Evolutionary conservation across 306 rosid genomes (phyloP).

Genomic region (Sesbania bispinosa): DNA sequence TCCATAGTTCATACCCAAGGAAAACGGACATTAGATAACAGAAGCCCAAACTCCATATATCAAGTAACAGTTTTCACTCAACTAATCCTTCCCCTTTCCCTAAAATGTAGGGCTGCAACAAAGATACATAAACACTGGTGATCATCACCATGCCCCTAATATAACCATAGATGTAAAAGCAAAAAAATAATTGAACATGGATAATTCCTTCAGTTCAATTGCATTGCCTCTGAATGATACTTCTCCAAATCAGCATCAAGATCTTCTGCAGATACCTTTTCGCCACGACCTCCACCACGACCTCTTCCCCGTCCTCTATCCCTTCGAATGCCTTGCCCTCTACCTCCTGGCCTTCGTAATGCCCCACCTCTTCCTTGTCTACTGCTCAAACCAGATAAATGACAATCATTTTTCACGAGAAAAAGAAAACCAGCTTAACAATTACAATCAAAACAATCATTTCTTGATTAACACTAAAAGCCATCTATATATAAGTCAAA

Average conservation of each 20-base stretch:
- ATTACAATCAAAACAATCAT: not conserved
- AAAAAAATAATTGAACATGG: constrained; percentile 35
- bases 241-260: constrained; percentile 97
- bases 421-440: not conserved
- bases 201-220: constrained; percentile 45
- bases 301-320: constrained; percentile 67
- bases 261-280: constrained; percentile 86
- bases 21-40: constrained; percentile 43
- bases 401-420: constrained; percentile 12
- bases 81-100: constrained; percentile 39
- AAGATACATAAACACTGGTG: constrained; percentile 50
- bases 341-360: constrained; percentile 50
- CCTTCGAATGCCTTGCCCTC: constrained; percentile 35
- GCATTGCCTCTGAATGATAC: constrained; percentile 88
- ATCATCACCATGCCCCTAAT: constrained; percentile 43
- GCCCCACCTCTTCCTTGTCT: constrained; percentile 66
- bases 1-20: constrained; percentile 58
- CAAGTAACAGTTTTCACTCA: constrained; percentile 47
- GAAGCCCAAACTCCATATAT: constrained; percentile 54
- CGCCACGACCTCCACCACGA: constrained; percentile 43
- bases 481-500: not conserved
- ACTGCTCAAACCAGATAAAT: constrained; percentile 41
- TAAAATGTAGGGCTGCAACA: constrained; percentile 39
- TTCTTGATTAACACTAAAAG: not conserved
- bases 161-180: constrained; percentile 48